phyloP scores from a whole-genome alignment of 257 asterid genomes.

The Solanum gracilifrons region DNA sequence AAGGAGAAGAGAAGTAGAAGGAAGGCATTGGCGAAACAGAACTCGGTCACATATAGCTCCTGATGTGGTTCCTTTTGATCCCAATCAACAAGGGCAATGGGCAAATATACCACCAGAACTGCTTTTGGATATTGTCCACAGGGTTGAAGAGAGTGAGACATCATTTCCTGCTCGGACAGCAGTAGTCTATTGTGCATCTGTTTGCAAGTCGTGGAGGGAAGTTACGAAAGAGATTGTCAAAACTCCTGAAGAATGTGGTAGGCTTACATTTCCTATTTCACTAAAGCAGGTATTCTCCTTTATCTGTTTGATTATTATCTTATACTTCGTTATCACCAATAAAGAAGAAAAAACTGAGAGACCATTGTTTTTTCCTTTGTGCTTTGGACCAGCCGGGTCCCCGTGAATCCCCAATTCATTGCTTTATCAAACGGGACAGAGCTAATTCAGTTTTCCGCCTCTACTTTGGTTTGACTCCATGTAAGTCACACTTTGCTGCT shows the following conservation, averaged over 20 bases:
- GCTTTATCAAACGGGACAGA: not conserved
- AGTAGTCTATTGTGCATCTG: not conserved
- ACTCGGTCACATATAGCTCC: not conserved
- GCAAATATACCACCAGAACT: not conserved
- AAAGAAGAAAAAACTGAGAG: not conserved
- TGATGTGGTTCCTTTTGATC: not conserved
- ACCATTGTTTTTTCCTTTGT: not conserved
- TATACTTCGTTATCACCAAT: not conserved
- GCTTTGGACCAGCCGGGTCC: not conserved
- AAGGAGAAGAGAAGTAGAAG: not conserved
- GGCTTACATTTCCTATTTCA: not conserved
- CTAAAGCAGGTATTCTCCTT: not conserved
- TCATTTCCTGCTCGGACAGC: not conserved
- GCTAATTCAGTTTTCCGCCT: not conserved
- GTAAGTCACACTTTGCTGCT: not conserved
- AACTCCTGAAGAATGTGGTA: not conserved
- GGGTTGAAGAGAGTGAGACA: not conserved
- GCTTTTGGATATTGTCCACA: not conserved
- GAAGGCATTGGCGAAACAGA: not conserved
- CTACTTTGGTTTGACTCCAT: not conserved
- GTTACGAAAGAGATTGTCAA: not conserved
- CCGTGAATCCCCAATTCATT: not conserved
- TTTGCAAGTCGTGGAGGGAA: not conserved
- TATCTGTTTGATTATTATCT: not conserved
- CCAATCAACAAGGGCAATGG: not conserved